Percentiles rank a stretch among this genome's conserved stretches.
Conservation (phyloP, 208 protist species). For the Trypanosoma boissoni region DNA sequence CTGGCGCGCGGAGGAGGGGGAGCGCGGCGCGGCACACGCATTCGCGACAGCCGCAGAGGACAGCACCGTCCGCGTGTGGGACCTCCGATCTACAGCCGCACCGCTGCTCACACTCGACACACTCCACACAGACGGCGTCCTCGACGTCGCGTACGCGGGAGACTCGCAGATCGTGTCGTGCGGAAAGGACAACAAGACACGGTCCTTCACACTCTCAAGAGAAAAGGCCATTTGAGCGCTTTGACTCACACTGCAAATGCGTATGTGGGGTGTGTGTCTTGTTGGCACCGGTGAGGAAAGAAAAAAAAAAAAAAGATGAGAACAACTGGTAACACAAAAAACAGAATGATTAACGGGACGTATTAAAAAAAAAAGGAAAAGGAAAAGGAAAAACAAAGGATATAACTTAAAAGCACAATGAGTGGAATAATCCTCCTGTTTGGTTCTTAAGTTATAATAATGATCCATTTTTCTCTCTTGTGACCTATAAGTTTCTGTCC, state of each 20-base stretch:
- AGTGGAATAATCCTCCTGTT: neutral
- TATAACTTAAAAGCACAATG: neutral
- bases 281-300: too few relatives aligned
- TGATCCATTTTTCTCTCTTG: too few relatives aligned
- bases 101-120: conserved; percentile 68
- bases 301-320: too few relatives aligned
- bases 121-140: conserved; percentile 77
- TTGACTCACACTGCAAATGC: neutral
- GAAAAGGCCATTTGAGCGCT: conserved; percentile 4
- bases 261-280: conserved; percentile 7
- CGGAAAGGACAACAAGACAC: conserved; percentile 82
- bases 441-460: neutral
- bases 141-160: conserved; percentile 75
- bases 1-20: conserved; percentile 48
- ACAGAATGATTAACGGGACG: neutral
- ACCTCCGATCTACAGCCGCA: conserved; percentile 56
- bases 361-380: neutral
- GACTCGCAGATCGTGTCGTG: conserved; percentile 57
- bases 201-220: conserved; percentile 49
- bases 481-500: too few relatives aligned
- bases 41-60: conserved; percentile 76
- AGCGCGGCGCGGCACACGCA: conserved; percentile 24
- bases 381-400: neutral
- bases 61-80: conserved; percentile 67
- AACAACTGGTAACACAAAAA: too few relatives aligned